Percentiles rank a stretch among this genome's conserved stretches.
Evolutionary conservation across 139 green algal genomes (phyloP).

Genomic region (Edaphochlamys debaryana): DNA sequence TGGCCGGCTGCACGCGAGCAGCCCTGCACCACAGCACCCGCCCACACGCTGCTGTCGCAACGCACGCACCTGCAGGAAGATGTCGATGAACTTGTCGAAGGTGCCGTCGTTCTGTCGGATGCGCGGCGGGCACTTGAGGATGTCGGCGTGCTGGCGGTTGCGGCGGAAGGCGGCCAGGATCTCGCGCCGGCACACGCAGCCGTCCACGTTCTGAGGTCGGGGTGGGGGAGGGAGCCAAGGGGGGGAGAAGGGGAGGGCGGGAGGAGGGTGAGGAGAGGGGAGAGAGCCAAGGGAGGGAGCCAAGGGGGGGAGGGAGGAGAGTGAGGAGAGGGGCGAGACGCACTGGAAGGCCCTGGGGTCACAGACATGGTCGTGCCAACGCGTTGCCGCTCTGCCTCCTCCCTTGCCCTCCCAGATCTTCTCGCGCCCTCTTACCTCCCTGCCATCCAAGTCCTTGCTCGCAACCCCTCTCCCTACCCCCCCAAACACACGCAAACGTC

Average conservation of each 20-base stretch:
- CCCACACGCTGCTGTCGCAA: no score
- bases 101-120: conserved; percentile 56
- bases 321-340: background rate
- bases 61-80: conserved; percentile 44
- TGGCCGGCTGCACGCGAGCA: no score
- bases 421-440: no score
- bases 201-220: conserved; percentile 14
- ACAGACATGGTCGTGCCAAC: no score
- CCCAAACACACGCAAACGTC: no score
- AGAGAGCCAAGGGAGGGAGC: background rate
- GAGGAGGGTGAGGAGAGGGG: background rate
- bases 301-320: background rate
- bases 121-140: conserved; percentile 50
- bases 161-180: conserved; percentile 61
- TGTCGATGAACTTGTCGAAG: conserved; percentile 51
- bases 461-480: no score
- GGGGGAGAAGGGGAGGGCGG: background rate
- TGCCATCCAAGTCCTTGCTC: no score
- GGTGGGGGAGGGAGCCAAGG: background rate
- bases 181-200: conserved; percentile 52
- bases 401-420: no score
- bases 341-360: no score
- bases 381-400: no score
- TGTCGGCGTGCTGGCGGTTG: conserved; percentile 59
- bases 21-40: no score